Percentiles rank a stretch among this genome's conserved stretches.
Evolutionary conservation across 208 protist genomes (phyloP).

Genomic region (Trypanosoma caninum): DNA sequence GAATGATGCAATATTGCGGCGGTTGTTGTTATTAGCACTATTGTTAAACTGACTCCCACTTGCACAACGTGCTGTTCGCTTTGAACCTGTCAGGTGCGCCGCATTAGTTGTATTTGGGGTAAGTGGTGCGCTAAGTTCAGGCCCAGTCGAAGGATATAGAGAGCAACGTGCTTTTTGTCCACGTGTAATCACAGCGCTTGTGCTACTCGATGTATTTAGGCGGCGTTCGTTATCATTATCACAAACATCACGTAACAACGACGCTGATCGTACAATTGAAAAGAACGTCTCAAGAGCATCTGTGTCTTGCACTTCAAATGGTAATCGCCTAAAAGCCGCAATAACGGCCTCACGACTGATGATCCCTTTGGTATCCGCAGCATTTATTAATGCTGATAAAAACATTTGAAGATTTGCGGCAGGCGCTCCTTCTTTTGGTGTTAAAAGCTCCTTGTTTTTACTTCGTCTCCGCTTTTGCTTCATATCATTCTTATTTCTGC

Average conservation of each 20-base stretch:
- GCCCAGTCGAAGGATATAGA: background rate
- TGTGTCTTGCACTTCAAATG: slow-evolving; percentile 52
- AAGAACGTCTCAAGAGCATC: slow-evolving; percentile 29
- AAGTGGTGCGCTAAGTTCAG: background rate
- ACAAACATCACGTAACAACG: slow-evolving; percentile 23
- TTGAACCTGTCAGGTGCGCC: background rate
- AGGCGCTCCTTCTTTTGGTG: slow-evolving; percentile 32
- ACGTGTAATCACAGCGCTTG: background rate
- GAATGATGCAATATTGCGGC: too few species aligned
- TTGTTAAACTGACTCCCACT: background rate
- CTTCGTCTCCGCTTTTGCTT: slow-evolving; percentile 21
- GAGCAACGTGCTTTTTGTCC: background rate
- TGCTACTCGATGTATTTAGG: slow-evolving; percentile 6
- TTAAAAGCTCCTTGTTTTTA: background rate
- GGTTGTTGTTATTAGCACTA: too few species aligned
- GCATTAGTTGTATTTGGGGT: background rate
- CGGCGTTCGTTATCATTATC: slow-evolving; percentile 3
- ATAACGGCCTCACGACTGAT: slow-evolving; percentile 39
- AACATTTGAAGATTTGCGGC: slow-evolving; percentile 43
- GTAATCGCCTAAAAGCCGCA: slow-evolving; percentile 26
- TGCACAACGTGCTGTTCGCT: background rate
- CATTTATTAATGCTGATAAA: slow-evolving; percentile 29
- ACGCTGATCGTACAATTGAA: slow-evolving; percentile 19
- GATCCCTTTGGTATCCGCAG: slow-evolving; percentile 40
- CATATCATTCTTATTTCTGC: background rate